Evolutionary conservation across 164 flowering plant genomes (phyloP).

Genomic region (Umbellularia californica): DNA sequence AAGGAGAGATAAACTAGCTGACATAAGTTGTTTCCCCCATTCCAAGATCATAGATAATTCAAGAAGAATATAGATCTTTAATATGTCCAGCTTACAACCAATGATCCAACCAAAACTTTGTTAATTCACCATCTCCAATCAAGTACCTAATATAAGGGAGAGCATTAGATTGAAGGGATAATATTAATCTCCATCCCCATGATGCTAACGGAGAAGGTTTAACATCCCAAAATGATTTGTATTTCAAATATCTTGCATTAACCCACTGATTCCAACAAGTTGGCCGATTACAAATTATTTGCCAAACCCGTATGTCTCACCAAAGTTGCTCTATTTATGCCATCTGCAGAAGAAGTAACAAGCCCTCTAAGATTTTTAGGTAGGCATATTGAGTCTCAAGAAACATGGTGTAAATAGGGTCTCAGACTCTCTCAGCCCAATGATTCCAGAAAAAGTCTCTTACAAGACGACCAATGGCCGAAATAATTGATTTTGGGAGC

Average conservation of each 20-base stretch:
- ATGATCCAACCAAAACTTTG: background rate
- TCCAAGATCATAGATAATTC: no score
- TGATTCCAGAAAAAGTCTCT: background rate
- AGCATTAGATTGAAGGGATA: background rate
- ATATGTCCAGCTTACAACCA: background rate
- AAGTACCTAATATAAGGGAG: background rate
- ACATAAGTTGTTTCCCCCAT: no score
- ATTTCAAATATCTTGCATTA: background rate
- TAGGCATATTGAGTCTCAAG: background rate
- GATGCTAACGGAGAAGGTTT: background rate
- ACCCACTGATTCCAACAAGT: background rate
- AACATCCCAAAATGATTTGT: background rate
- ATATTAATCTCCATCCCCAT: background rate
- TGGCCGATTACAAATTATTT: background rate
- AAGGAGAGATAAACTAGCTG: no score
- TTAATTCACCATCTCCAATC: background rate
- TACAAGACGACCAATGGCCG: background rate
- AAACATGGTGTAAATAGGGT: background rate
- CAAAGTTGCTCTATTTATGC: background rate
- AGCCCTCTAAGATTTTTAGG: background rate
- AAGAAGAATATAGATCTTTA: no score
- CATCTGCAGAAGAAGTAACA: background rate
- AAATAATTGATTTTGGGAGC: background rate
- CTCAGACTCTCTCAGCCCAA: background rate
- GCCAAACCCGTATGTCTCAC: background rate